Base-by-base conservation (phyloP, 148 eudicot species). In the Heliamphora exappendiculata region DNA sequence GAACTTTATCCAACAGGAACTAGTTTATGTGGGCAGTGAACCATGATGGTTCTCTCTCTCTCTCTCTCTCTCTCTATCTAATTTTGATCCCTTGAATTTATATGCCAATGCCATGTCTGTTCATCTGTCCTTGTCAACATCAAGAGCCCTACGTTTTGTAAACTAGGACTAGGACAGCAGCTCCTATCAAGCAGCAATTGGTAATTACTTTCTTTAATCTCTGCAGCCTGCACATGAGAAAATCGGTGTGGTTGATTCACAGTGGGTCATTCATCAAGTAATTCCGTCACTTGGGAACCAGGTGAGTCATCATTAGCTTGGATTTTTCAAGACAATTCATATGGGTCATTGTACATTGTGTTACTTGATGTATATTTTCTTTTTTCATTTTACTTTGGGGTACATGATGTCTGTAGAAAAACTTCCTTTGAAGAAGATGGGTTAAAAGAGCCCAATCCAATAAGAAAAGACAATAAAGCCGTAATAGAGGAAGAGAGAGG, bases 161-260 rank as follows among this genome's bases (percentile, higher is more conserved):
- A 58, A 62, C 45, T 58, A 42, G n/a, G n/a, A n/a, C n/a, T n/a
- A n/a, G 51, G 51, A 39, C 13, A 39, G 33, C 76, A 24, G 26
- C 67, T 24, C 62, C 29, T 75, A 39, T 31, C 45, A 14, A 12
- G 55, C 33, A 20, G 19, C 45, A 16, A n/a, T 33, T 2, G 5
- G 3, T 47, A 31, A 8, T 33, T 17, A 31, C 58, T 24, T 34
- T 20, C 20, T 28, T 70, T 70, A 41, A 66, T 11, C 75, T 58
- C 62, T 83, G 83, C 83, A 89, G 97, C 97, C 97, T 79, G 93
- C 97, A 72, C 97, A 91, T 81, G 97, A 91, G 80, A 91, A 91
- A 78, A 91, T 91, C 63, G 97, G 97, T 7, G 97, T 91, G 69
- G 91, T 91, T 72, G 97, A 91, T 81, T 87, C 93, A 71, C 91